Evolutionary conservation across 2,329 filamentous ascomycete species (phyloP).

Genomic region (Paradendryphiella salina): DNA sequence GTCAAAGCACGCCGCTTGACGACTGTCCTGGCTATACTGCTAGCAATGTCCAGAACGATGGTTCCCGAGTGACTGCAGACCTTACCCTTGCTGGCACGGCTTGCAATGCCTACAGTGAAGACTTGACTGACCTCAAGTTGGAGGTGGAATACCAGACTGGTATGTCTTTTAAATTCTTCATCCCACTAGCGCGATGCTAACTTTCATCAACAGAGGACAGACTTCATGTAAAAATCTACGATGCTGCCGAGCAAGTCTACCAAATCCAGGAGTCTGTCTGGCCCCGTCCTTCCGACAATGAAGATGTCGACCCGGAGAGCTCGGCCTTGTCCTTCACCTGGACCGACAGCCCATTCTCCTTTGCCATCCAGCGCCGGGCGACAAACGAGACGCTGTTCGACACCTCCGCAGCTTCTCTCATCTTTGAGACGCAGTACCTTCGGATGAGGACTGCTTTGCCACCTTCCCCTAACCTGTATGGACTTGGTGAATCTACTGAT

Average conservation of each 20-base stretch:
- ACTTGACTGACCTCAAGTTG: conserved; percentile 59
- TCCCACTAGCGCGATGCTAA: conserved; percentile 60
- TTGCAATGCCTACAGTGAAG: conserved; percentile 63
- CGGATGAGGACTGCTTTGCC: conserved; percentile 72
- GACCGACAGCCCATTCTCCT: conserved; percentile 65
- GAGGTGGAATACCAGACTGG: conserved; percentile 64
- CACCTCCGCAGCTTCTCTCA: conserved; percentile 65
- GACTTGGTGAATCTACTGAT: conserved; percentile 76
- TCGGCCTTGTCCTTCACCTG: conserved; percentile 61
- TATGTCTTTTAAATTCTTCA: conserved; percentile 54
- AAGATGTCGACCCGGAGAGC: conserved; percentile 29
- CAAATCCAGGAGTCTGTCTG: conserved; percentile 72
- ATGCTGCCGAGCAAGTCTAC: conserved; percentile 68
- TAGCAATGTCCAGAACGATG: conserved; percentile 58
- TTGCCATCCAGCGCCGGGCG: conserved; percentile 61
- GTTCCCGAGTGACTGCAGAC: conserved; percentile 65
- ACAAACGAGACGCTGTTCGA: conserved; percentile 68
- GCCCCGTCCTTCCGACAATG: conserved; percentile 57
- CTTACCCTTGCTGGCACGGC: conserved; percentile 68
- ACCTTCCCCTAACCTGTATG: conserved; percentile 70
- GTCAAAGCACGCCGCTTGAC: conserved; percentile 27
- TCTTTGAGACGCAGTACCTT: conserved; percentile 78
- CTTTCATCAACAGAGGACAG: conserved; percentile 55
- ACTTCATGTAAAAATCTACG: conserved; percentile 73
- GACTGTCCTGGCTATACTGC: conserved; percentile 69